phyloP scores from a whole-genome alignment of 345 rosid species.

The Melaleuca quinquenervia region DNA sequence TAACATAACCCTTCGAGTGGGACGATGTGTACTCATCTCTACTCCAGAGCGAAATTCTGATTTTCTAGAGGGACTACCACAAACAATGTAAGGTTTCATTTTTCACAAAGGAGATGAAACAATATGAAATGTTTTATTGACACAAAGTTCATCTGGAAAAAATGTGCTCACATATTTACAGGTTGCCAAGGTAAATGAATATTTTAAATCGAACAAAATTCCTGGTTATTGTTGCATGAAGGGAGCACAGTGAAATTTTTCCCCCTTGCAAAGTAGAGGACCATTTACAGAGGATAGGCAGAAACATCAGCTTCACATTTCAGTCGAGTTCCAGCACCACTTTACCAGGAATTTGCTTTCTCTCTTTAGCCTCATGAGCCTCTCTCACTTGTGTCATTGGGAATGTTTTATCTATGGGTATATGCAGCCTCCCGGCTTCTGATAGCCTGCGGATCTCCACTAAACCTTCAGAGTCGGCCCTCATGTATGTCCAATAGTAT shows the following conservation, averaged over 20 bases:
- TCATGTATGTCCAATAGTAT: constrained; percentile 84
- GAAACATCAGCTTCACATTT: background rate
- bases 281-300: background rate
- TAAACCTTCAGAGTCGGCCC: constrained; percentile 87
- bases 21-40: background rate
- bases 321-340: constrained; percentile 71
- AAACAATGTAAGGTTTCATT: background rate
- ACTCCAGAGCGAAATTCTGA: background rate
- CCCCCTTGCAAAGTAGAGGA: background rate
- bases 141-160: background rate
- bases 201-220: background rate
- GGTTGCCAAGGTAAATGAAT: background rate
- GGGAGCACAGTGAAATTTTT: background rate
- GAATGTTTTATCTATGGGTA: constrained; percentile 80
- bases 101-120: background rate
- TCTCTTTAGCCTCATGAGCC: constrained; percentile 88
- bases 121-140: background rate
- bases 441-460: constrained; percentile 56
- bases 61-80: background rate
- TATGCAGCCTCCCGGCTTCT: constrained; percentile 66
- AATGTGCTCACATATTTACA: background rate
- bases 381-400: constrained; percentile 61
- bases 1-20: background rate
- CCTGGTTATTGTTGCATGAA: background rate
- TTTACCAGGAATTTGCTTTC: constrained; percentile 57